phyloP scores from a whole-genome alignment of 2,329 filamentous ascomycete species.

The Chrysosporium queenslandicum region DNA sequence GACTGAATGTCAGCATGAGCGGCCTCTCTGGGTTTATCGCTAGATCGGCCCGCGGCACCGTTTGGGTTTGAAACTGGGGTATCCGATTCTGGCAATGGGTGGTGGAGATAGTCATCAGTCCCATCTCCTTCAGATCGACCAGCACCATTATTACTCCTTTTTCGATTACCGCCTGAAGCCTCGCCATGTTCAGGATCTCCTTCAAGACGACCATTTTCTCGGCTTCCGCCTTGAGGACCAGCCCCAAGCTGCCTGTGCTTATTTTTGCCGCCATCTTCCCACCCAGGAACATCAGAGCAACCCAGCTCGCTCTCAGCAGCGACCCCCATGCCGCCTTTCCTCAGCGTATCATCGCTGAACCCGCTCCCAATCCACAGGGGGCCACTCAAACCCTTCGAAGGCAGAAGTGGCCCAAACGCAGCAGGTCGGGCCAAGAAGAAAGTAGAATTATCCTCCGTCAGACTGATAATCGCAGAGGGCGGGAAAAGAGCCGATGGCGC shows the following conservation, averaged over 20 bases:
- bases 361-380: conserved; percentile 89
- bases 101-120: conserved; percentile 74
- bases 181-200: background rate
- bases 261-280: conserved; percentile 47
- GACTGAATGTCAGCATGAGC: conserved; percentile 85
- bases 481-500: conserved; percentile 81
- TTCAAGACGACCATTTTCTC: background rate
- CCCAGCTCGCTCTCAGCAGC: conserved; percentile 73
- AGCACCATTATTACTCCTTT: background rate
- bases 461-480: conserved; percentile 86
- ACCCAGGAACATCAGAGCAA: conserved; percentile 88
- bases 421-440: conserved; percentile 90
- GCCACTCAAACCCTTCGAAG: conserved; percentile 66
- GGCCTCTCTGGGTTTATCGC: conserved; percentile 26
- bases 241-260: conserved; percentile 3
- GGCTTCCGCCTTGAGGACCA: background rate
- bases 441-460: conserved; percentile 96
- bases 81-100: conserved; percentile 41
- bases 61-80: conserved; percentile 29
- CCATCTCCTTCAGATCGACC: conserved; percentile 52
- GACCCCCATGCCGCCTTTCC: conserved; percentile 44
- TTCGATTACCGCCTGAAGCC: background rate
- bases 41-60: conserved; percentile 27
- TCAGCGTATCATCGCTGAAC: conserved; percentile 68
- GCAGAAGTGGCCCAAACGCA: conserved; percentile 76